Evolutionary conservation across 768 basidiomycete genomes (phyloP).

Genomic region (Tubosaeta brunneosetosa): DNA sequence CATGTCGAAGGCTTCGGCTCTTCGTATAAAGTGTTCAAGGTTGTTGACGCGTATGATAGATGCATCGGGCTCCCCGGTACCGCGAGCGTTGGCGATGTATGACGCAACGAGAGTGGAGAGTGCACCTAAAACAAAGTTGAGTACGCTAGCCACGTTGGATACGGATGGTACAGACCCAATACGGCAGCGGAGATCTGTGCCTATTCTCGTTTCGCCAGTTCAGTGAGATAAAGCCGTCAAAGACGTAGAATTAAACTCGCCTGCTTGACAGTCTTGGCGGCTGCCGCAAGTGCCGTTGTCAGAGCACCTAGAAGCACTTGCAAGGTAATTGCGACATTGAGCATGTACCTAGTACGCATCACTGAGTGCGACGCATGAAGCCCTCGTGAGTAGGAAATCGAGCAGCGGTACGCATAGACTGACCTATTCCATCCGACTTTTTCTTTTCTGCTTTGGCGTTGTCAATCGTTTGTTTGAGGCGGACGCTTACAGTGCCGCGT

Average conservation of each 20-base stretch:
- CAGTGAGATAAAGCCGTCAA: neutral
- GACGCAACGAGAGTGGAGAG: slow-evolving; percentile 66
- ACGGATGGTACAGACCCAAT: slow-evolving; percentile 30
- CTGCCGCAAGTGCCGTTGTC: slow-evolving; percentile 60
- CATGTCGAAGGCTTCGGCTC: slow-evolving; percentile 51
- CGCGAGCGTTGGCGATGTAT: slow-evolving; percentile 65
- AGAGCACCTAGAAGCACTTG: slow-evolving; percentile 64
- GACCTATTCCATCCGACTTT: slow-evolving; percentile 46
- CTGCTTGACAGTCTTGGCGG: slow-evolving; percentile 36
- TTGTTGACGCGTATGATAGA: slow-evolving; percentile 53
- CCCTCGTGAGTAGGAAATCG: too few species aligned
- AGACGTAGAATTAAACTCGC: slow-evolving; percentile 23
- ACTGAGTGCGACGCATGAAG: slow-evolving; percentile 19
- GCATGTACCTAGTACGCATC: slow-evolving; percentile 25
- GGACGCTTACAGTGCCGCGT: slow-evolving; percentile 43
- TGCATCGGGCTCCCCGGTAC: slow-evolving; percentile 67
- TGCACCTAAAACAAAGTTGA: slow-evolving; percentile 42
- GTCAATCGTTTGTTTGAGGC: slow-evolving; percentile 49
- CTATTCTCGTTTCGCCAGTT: slow-evolving; percentile 21
- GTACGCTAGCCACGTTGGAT: neutral
- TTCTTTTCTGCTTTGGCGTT: slow-evolving; percentile 43
- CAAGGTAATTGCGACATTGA: slow-evolving; percentile 51
- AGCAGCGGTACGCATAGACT: neutral
- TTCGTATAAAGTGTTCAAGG: slow-evolving; percentile 63
- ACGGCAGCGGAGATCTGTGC: slow-evolving; percentile 37